Percentiles rank a stretch among this genome's conserved stretches.
These are phyloP conservation scores for Sideroxylon spinosum DNA, from an alignment of 179 eudicot species.

Conservation along the genomic window DNA sequence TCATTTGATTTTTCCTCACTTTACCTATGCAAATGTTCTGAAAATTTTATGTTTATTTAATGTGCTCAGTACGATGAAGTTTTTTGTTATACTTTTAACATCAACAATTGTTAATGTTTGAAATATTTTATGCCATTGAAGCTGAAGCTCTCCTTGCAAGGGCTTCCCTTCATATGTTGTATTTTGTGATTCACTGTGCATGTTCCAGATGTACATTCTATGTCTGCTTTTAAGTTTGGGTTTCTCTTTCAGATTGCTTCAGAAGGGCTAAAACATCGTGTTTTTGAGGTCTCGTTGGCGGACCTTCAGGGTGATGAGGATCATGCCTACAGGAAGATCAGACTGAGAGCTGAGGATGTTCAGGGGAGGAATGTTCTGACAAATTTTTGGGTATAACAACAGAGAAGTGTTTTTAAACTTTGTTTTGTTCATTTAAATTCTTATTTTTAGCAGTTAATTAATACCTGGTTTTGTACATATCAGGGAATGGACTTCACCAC, in stretches of 20 bases:
- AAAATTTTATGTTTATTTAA: neutral
- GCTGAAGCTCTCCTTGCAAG: neutral
- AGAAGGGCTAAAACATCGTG: slow-evolving; percentile 84
- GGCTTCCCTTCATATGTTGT: neutral
- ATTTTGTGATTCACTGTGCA: neutral
- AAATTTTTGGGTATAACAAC: slow-evolving; percentile 60
- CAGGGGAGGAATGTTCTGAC: slow-evolving; percentile 81
- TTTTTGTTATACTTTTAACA: neutral
- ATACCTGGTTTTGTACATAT: neutral
- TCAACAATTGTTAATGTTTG: neutral
- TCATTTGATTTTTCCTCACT: neutral
- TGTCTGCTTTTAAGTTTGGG: neutral
- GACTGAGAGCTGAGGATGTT: slow-evolving; percentile 84
- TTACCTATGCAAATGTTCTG: neutral
- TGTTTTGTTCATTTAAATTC: neutral
- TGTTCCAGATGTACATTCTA: no score
- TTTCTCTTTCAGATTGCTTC: slow-evolving; percentile 63
- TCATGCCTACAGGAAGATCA: slow-evolving; percentile 77
- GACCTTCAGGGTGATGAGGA: slow-evolving; percentile 83
- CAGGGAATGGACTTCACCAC: slow-evolving; percentile 94
- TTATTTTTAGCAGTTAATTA: neutral
- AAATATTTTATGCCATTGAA: neutral
- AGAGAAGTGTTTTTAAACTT: neutral
- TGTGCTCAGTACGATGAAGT: no score
- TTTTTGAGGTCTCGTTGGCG: slow-evolving; percentile 70